These are phyloP conservation scores for Coleophoma cylindrospora DNA, from an alignment of 2,329 filamentous ascomycete species.

Conservation along the genomic window DNA sequence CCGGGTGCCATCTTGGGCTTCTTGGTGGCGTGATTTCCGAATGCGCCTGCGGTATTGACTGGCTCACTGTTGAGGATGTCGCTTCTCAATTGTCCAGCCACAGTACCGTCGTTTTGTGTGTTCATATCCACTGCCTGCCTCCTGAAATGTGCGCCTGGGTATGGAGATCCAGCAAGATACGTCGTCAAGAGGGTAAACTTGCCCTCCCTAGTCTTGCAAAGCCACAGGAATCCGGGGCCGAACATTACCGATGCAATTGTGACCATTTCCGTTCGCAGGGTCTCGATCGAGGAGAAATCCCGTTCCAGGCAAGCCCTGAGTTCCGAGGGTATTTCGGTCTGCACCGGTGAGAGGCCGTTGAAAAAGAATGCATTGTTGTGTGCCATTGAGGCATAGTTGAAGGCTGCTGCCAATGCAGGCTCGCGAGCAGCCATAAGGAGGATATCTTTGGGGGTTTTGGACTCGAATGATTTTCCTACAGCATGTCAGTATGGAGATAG, in stretches of 20 bases:
- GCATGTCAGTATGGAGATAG: slow-evolving; percentile 5
- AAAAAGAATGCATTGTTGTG: slow-evolving; percentile 90
- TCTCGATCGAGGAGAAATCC: slow-evolving; percentile 79
- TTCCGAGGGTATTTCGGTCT: slow-evolving; percentile 45
- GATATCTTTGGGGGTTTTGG: slow-evolving; percentile 51
- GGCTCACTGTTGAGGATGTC: slow-evolving; percentile 25
- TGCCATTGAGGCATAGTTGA: slow-evolving; percentile 96
- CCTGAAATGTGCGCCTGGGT: slow-evolving; percentile 78
- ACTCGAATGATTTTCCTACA: slow-evolving; percentile 15
- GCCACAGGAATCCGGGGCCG: slow-evolving; percentile 95
- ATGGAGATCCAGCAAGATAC: slow-evolving; percentile 87
- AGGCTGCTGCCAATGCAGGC: slow-evolving; percentile 69
- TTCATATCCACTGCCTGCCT: slow-evolving; percentile 64
- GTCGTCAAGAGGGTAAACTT: slow-evolving; percentile 71
- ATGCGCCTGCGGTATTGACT: slow-evolving; percentile 27
- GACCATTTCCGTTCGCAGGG: slow-evolving; percentile 74
- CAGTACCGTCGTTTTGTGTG: slow-evolving; percentile 39
- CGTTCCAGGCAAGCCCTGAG: slow-evolving; percentile 57
- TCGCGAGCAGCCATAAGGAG: slow-evolving; percentile 73
- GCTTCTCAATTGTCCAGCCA: slow-evolving; percentile 33
- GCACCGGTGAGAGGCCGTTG: slow-evolving; percentile 43
- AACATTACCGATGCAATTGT: slow-evolving; percentile 87
- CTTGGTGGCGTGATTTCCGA: slow-evolving; percentile 19
- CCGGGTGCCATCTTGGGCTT: slow-evolving; percentile 50
- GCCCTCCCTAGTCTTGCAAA: slow-evolving; percentile 53